Evolutionary conservation across 2,329 filamentous ascomycete genomes (phyloP), one percentile per base, ranked within the genome.

Genomic region (Colletotrichum viniferum): DNA sequence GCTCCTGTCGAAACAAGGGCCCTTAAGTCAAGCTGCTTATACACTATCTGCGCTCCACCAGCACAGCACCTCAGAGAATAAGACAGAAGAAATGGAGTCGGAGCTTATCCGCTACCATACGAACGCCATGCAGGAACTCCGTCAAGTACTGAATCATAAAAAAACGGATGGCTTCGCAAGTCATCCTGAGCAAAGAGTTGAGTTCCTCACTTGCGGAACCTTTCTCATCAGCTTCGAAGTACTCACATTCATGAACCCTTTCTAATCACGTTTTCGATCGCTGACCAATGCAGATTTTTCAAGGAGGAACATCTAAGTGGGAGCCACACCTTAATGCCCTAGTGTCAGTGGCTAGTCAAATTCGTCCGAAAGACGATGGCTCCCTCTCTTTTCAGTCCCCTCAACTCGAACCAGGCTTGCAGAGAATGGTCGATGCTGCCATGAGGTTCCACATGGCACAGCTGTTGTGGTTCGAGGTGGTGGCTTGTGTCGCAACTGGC

Each of bases 211-310:
- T 0, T 79, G 79, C 4, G 80, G 80, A 0, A 76, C 77, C 13
- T 78, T 79, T 7, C 75, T 81, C 16, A 81, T 81, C 34, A 80
- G 79, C 4, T 81, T 81, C 12, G 78, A 81, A 73, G 79, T 81
- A 76, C 8, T 12, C 26, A 36, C 14, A 7, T 26, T 24, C 28
- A 10, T 24, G 26, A 48, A 48, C 6, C 43, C 43, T 7, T 12
- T n/a, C 6, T 10, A 5, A 28, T 18, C 18, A 7, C 8, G 16
- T 12, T 18, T 32, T 28, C 9, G 10, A 10, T 26, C 12, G 43
- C 66, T 73, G 36, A 73, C 24, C n/a, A 43, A n/a, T n/a, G 4
- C 18, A 72, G 75, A 62, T 75, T 12, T 77, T 77, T 18, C 67
- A 67, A 30, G 72, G 75, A n/a, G 75, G 72, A 10, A 67, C 58